These are phyloP conservation scores for Kappamyces sp. DNA, from an alignment of 192 early-diverging fungal species.

Conservation along the genomic window DNA sequence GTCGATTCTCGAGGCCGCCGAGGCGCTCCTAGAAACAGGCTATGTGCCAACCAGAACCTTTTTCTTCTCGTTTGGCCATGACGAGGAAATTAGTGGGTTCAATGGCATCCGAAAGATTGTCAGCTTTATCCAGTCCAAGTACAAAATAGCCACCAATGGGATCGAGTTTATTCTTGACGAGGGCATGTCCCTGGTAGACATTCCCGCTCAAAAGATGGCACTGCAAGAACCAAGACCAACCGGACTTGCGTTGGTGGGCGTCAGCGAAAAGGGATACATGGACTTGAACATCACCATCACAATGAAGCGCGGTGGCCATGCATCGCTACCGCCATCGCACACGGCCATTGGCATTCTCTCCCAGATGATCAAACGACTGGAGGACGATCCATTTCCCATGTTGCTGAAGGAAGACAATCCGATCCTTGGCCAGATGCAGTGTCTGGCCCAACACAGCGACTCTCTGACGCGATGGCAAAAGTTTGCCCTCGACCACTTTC, in stretches of 20 bases:
- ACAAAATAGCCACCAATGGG: conserved; percentile 8
- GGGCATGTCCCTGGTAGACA: conserved; percentile 34
- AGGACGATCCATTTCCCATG: conserved; percentile 20
- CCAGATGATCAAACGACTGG: conserved; percentile 23
- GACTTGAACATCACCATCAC: conserved; percentile 27
- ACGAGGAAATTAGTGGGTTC: conserved; percentile 29
- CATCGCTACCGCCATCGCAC: conserved; percentile 32
- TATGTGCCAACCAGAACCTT: conserved; percentile 31
- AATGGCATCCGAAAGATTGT: conserved; percentile 29
- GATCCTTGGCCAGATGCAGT: conserved; percentile 20
- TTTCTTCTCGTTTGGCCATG: conserved; percentile 40
- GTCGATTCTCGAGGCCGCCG: conserved; percentile 34
- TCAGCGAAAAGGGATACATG: conserved; percentile 37
- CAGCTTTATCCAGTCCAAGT: conserved; percentile 17
- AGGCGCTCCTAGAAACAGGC: conserved; percentile 31
- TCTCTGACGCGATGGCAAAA: neutral
- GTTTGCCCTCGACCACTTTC: neutral
- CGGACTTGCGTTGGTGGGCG: conserved; percentile 22
- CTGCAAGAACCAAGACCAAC: conserved; percentile 2
- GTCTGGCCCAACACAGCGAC: conserved; percentile 17
- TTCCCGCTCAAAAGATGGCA: too few species aligned
- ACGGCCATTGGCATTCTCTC: conserved; percentile 35
- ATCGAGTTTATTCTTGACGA: conserved; percentile 36
- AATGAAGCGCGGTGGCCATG: conserved; percentile 35
- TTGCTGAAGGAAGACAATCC: conserved; percentile 23